Conservation (phyloP, 2,329 filamentous ascomycete genomes). For the Dissoconium aciculare region DNA sequence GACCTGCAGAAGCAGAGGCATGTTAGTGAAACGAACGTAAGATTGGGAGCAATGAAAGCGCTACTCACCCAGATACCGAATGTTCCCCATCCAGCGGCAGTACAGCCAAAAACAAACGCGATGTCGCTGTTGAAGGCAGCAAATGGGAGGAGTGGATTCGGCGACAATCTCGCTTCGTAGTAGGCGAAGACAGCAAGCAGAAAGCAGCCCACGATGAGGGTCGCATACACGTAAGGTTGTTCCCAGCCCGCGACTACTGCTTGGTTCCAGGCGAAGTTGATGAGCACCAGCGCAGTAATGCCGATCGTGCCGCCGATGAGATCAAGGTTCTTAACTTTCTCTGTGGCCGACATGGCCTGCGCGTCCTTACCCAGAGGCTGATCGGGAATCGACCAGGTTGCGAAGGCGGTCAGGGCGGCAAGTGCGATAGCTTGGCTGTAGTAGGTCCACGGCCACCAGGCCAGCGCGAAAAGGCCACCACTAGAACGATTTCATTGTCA, state of each 20-base stretch:
- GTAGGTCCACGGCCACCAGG: constrained; percentile 22
- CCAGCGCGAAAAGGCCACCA: constrained; percentile 17
- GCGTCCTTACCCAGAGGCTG: constrained; percentile 1
- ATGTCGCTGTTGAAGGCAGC: constrained; percentile 14
- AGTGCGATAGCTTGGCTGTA: constrained; percentile 16
- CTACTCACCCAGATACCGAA: constrained; percentile 24
- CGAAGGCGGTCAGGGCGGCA: constrained; percentile 10
- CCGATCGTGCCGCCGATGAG: constrained; percentile 15
- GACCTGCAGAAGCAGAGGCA: not conserved
- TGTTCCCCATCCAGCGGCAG: constrained; percentile 17
- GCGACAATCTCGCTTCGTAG: constrained; percentile 13
- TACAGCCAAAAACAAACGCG: constrained; percentile 15
- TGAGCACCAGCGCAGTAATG: constrained; percentile 18
- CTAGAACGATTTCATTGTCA: constrained; percentile 22
- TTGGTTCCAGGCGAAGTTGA: constrained; percentile 21
- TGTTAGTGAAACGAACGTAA: not conserved
- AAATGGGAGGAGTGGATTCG: constrained; percentile 13
- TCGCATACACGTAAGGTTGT: constrained; percentile 13
- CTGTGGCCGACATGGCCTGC: constrained; percentile 1
- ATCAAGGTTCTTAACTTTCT: constrained; percentile 17
- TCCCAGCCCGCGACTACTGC: constrained; percentile 18
- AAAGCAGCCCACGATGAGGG: constrained; percentile 15
- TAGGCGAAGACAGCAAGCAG: constrained; percentile 15
- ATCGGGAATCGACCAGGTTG: constrained; percentile 10
- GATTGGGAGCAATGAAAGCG: constrained; percentile 23